Evolutionary conservation across 768 basidiomycete species (phyloP).

Genomic region (Clavulina sp.): DNA sequence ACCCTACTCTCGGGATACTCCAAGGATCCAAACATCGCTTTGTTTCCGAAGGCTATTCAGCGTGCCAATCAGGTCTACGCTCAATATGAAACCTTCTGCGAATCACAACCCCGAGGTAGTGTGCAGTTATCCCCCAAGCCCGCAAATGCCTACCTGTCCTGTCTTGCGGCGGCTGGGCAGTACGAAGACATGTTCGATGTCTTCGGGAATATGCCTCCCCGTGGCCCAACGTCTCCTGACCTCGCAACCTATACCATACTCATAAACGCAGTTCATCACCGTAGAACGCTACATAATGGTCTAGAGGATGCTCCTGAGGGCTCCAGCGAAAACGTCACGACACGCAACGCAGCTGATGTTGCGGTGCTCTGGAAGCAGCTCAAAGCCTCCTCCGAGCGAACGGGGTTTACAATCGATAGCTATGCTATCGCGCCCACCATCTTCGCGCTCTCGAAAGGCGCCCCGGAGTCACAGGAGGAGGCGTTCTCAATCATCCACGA

Average conservation of each 20-base stretch:
- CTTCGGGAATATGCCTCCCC: conserved; percentile 46
- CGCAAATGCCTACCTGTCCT: conserved; percentile 42
- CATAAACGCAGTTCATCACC: conserved; percentile 32
- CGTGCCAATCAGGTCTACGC: conserved; percentile 45
- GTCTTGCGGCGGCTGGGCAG: conserved; percentile 41
- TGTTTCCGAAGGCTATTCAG: conserved; percentile 39
- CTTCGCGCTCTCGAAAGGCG: conserved; percentile 37
- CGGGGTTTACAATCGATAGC: conserved; percentile 33
- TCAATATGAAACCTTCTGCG: conserved; percentile 33
- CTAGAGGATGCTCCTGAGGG: neutral
- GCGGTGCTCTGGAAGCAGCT: conserved; percentile 55
- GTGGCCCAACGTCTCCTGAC: conserved; percentile 45
- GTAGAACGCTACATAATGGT: conserved; percentile 11
- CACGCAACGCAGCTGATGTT: conserved; percentile 38
- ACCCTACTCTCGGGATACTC: conserved; percentile 52
- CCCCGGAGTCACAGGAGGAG: conserved; percentile 40
- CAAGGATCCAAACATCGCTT: conserved; percentile 34
- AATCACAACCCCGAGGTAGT: conserved; percentile 29
- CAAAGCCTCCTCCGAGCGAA: conserved; percentile 32
- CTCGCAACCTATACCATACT: conserved; percentile 46
- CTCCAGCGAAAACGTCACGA: neutral
- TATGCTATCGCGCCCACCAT: conserved; percentile 35
- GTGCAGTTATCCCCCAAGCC: conserved; percentile 31
- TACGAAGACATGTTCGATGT: conserved; percentile 61
- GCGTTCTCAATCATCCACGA: conserved; percentile 47